Evolutionary conservation across 2,329 filamentous ascomycete species (phyloP), one percentile per base, ranked within the genome.

Genomic region (Aspergillus pseudoglaucus): DNA sequence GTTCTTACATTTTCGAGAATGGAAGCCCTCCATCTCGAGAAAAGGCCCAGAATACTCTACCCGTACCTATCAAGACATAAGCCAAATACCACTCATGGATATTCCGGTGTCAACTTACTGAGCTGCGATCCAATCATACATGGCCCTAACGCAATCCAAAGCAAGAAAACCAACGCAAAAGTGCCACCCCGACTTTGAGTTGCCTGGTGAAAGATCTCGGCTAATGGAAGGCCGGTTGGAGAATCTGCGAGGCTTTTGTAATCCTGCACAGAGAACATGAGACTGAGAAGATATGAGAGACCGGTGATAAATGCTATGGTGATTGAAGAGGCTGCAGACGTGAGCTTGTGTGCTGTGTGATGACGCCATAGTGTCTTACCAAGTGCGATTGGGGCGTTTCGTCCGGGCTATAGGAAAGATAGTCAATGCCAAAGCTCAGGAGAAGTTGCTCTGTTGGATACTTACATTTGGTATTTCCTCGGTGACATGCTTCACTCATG

Each of bases 191-290:
- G 67, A 0, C 70, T 75, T 1, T 73, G 71, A 0, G 78, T 80
- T 1, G 75, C 77, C 56, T 82, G 79, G 14, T 60, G 72, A 61
- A 85, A 88, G 45, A 88, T 80, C 43, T 82, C 79, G 6, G 82
- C 79, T n/a, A 87, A 77, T 0, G 84, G 83, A 47, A 82, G 82
- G 1, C 76, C 63, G 3, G 63, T 67, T 4, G 50, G 53, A 2
- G 60, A 60, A 40, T 57, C 51, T 12, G 71, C 64, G 0, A 80
- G 64, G 1, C 65, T 66, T 37, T 66, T 58, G 44, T 75, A 75
- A 54, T 77, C 70, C 41, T 75, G 72, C 42, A 78, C 71, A 1
- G 69, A 74, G 55, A 77, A 79, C 68, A 79, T 78, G 44, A 80
- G 71, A 6, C 68, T 66, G 23, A 79, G 66, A 2, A 76, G 64